Conservation (phyloP, 2,329 filamentous ascomycete genomes). For the Fragosphaeria purpurea region DNA sequence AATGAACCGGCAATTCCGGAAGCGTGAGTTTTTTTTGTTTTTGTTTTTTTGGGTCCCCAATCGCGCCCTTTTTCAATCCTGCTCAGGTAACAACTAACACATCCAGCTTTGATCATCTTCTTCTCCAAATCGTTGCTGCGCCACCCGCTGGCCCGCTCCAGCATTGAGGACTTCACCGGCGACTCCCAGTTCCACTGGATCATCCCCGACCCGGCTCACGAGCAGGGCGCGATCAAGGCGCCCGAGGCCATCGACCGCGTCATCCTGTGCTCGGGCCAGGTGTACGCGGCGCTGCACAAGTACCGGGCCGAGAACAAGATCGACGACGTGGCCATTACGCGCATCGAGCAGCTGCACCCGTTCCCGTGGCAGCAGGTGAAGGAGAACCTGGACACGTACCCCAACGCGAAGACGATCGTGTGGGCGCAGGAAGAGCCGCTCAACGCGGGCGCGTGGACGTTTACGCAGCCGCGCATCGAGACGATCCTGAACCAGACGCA, state of each 20-base stretch:
- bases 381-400: constrained; percentile 94
- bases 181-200: constrained; percentile 96
- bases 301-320: constrained; percentile 79
- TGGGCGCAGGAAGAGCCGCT: constrained; percentile 97
- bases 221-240: constrained; percentile 61
- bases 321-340: constrained; percentile 86
- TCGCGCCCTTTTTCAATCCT: background rate
- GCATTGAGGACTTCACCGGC: constrained; percentile 81
- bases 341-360: constrained; percentile 94
- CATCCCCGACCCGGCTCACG: constrained; percentile 80
- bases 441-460: constrained; percentile 94
- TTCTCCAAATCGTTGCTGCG: constrained; percentile 96
- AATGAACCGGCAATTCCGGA: constrained; percentile 98
- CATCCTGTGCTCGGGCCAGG: constrained; percentile 88
- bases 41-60: background rate
- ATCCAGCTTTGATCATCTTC: constrained; percentile 80
- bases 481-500: constrained; percentile 88
- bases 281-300: constrained; percentile 83
- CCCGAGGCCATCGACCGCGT: constrained; percentile 88
- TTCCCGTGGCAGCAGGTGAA: constrained; percentile 97
- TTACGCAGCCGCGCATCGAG: constrained; percentile 95
- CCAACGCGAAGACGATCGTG: constrained; percentile 94
- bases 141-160: constrained; percentile 82
- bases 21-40: constrained; percentile 56
- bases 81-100: background rate